These are phyloP conservation scores for Dendrobium chrysotoxum DNA, from an alignment of 106 monocot genomes.

Conservation along the genomic window DNA sequence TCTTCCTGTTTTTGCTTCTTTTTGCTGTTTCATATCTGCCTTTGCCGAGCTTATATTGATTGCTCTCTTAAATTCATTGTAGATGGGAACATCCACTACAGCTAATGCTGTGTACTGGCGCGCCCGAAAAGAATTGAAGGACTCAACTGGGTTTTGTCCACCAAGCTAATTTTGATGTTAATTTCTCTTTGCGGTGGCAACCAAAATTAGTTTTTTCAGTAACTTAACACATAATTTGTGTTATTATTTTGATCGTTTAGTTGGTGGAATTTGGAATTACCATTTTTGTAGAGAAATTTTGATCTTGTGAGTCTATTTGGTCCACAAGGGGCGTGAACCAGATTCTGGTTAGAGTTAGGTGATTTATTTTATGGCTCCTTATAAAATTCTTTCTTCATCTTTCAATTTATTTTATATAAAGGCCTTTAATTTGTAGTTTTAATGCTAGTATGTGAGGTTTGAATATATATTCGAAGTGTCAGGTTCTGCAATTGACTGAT, in stretches of 20 bases:
- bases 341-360: too few relatives aligned
- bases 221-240: neutral
- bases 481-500: too few relatives aligned
- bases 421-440: too few relatives aligned
- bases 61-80: neutral
- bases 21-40: neutral
- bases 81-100: constrained; percentile 59
- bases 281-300: neutral
- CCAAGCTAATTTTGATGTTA: constrained; percentile 8
- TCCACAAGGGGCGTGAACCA: too few relatives aligned
- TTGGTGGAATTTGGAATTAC: neutral
- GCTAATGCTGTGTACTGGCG: constrained; percentile 51
- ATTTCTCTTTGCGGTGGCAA: neutral
- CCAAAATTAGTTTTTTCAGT: neutral
- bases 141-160: constrained; percentile 13
- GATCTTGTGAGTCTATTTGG: neutral
- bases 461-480: too few relatives aligned
- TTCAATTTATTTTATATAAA: too few relatives aligned
- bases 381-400: too few relatives aligned
- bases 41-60: neutral
- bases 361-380: too few relatives aligned
- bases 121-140: constrained; percentile 40
- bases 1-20: neutral
- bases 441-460: too few relatives aligned
- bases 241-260: neutral